phyloP scores from a whole-genome alignment of 1,284 basidiomycete species.

The Tremellales sp. region DNA sequence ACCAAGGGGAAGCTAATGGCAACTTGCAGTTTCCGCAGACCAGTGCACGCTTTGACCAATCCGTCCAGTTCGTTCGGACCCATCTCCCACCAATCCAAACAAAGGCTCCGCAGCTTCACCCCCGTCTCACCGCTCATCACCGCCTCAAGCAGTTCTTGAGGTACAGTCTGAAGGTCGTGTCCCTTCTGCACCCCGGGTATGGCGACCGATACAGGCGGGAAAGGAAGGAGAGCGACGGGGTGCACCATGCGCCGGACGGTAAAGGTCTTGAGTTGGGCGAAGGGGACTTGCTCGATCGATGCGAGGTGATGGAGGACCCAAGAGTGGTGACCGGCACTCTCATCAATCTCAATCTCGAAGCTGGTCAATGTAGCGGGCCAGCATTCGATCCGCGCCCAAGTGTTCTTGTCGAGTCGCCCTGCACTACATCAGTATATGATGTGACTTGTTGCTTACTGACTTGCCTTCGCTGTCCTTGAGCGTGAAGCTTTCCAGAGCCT shows the following conservation, averaged over 20 bases:
- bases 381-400: constrained; percentile 21
- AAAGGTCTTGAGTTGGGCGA: constrained; percentile 23
- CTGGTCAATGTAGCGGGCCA: constrained; percentile 20
- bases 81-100: constrained; percentile 32
- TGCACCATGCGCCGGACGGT: constrained; percentile 18
- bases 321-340: constrained; percentile 24
- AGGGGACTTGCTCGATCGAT: constrained; percentile 19
- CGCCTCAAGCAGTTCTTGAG: constrained; percentile 10
- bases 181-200: constrained; percentile 7
- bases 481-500: constrained; percentile 13
- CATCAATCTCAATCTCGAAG: constrained; percentile 21
- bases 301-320: constrained; percentile 31
- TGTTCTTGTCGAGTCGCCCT: constrained; percentile 32
- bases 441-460: neutral
- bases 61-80: constrained; percentile 9
- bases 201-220: constrained; percentile 9
- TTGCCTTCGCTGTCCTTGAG: constrained; percentile 27
- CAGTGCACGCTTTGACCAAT: constrained; percentile 12
- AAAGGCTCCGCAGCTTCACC: constrained; percentile 11
- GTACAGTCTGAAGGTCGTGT: constrained; percentile 9
- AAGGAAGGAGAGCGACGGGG: constrained; percentile 21
- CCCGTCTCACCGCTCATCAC: constrained; percentile 12
- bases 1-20: constrained; percentile 11
- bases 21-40: constrained; percentile 14
- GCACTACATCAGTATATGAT: neutral